A percentile compares a stretch with the other conserved stretches of the same genome.
These are phyloP conservation scores for Debaryomyces hansenii DNA, from an alignment of 805 yeast genomes.

Conservation along the genomic window DNA sequence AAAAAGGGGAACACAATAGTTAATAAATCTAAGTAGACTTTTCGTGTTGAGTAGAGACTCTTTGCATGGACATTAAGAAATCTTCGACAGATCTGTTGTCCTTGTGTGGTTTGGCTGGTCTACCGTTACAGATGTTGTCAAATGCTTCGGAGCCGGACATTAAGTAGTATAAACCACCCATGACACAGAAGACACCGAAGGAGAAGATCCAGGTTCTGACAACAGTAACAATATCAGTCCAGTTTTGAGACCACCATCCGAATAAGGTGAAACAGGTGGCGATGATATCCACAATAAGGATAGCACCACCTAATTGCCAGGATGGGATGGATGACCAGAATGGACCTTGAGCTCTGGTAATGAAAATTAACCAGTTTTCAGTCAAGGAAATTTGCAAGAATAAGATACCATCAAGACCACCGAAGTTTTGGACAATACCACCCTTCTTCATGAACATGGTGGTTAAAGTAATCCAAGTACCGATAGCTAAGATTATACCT, in stretches of 20 bases:
- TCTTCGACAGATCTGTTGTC: slow-evolving; percentile 75
- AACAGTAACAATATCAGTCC: slow-evolving; percentile 94
- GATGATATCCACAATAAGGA: slow-evolving; percentile 81
- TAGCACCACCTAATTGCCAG: slow-evolving; percentile 96
- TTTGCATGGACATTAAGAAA: slow-evolving; percentile 82
- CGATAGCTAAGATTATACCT: slow-evolving; percentile 84
- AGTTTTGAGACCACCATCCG: slow-evolving; percentile 98
- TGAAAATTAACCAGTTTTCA: slow-evolving; percentile 96
- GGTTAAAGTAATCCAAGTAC: slow-evolving; percentile 93
- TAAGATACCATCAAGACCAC: slow-evolving; percentile 89
- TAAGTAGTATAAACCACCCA: slow-evolving; percentile 95
- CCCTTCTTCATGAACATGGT: slow-evolving; percentile 89
- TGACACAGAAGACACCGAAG: slow-evolving; percentile 93
- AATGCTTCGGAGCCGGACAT: slow-evolving; percentile 81
- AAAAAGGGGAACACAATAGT: not conserved
- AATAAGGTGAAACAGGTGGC: slow-evolving; percentile 90
- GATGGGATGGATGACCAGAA: slow-evolving; percentile 97
- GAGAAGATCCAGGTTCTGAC: slow-evolving; percentile 95
- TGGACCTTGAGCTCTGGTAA: slow-evolving; percentile 96
- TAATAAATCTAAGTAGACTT: slow-evolving; percentile 51
- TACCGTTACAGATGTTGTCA: slow-evolving; percentile 85
- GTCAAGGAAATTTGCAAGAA: slow-evolving; percentile 93
- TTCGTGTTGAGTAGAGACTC: slow-evolving; percentile 89
- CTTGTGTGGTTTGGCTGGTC: slow-evolving; percentile 54
- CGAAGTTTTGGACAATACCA: slow-evolving; percentile 95